phyloP scores from a whole-genome alignment of 2,329 filamentous ascomycete species.

The Aphanocladium album region DNA sequence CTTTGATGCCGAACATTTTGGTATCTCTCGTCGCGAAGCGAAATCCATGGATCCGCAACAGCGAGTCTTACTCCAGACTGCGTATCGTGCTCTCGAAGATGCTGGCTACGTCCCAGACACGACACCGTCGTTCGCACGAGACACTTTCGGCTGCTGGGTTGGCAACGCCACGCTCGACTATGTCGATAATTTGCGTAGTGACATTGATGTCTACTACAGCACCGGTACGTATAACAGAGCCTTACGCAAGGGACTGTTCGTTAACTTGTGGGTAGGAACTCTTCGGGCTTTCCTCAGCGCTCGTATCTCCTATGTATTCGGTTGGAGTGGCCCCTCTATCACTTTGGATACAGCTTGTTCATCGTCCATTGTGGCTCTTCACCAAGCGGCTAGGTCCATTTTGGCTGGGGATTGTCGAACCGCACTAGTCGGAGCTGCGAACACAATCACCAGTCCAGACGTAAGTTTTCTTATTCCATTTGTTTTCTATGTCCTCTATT shows the following conservation, averaged over 20 bases:
- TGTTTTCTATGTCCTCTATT: neutral
- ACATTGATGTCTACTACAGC: neutral
- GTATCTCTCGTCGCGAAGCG: neutral
- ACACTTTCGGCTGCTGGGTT: constrained; percentile 23
- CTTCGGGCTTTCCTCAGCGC: constrained; percentile 29
- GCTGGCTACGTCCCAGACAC: neutral
- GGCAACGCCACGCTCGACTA: constrained; percentile 22
- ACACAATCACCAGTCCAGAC: constrained; percentile 25
- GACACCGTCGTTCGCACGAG: neutral
- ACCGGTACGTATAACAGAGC: constrained; percentile 18
- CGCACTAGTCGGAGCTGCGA: constrained; percentile 35
- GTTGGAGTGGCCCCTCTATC: constrained; percentile 30
- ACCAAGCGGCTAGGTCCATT: constrained; percentile 26
- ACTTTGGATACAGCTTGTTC: constrained; percentile 35
- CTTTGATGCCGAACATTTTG: neutral
- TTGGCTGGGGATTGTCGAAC: constrained; percentile 25
- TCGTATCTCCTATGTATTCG: constrained; percentile 29
- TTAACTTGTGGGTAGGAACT: constrained; percentile 28
- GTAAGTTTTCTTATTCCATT: neutral
- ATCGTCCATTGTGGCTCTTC: constrained; percentile 29
- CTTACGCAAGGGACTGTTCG: constrained; percentile 13
- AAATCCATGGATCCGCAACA: constrained; percentile 15
- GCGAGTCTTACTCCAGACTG: constrained; percentile 15
- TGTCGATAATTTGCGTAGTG: constrained; percentile 17
- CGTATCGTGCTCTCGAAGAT: constrained; percentile 15